Evolutionary conservation across 768 basidiomycete species (phyloP).

Genomic region (Boletus vermiculosoides): DNA sequence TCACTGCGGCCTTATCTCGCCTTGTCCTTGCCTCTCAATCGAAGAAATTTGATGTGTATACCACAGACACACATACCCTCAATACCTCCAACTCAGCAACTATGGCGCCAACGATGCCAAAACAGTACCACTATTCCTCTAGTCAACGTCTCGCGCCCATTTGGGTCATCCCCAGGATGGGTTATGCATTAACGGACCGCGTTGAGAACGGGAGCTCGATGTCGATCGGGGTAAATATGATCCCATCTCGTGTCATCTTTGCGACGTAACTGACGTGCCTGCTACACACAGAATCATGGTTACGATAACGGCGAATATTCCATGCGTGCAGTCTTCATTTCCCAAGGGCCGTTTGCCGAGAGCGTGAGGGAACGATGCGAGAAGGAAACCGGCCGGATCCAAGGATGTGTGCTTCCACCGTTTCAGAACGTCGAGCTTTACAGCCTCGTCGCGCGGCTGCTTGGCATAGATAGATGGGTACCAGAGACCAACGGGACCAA

Average conservation of each 20-base stretch:
- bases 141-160: slow-evolving; percentile 78
- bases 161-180: slow-evolving; percentile 76
- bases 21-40: slow-evolving; percentile 49
- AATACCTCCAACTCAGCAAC: neutral
- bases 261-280: neutral
- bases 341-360: slow-evolving; percentile 77
- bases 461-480: slow-evolving; percentile 55
- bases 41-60: slow-evolving; percentile 59
- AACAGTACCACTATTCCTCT: slow-evolving; percentile 69
- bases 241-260: neutral
- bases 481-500: slow-evolving; percentile 72
- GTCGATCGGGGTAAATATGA: slow-evolving; percentile 61
- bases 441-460: slow-evolving; percentile 69
- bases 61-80: slow-evolving; percentile 13
- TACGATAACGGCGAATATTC: slow-evolving; percentile 74
- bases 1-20: slow-evolving; percentile 48
- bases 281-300: slow-evolving; percentile 66
- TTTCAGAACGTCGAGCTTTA: slow-evolving; percentile 86
- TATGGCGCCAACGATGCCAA: slow-evolving; percentile 55
- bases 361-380: slow-evolving; percentile 1
- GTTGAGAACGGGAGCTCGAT: slow-evolving; percentile 50
- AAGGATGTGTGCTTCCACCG: slow-evolving; percentile 60
- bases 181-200: slow-evolving; percentile 72
- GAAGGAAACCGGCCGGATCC: slow-evolving; percentile 29
- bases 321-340: slow-evolving; percentile 89